These are phyloP conservation scores for Gigaspora rosea DNA, from an alignment of 192 early-diverging fungal genomes.

Conservation along the genomic window DNA sequence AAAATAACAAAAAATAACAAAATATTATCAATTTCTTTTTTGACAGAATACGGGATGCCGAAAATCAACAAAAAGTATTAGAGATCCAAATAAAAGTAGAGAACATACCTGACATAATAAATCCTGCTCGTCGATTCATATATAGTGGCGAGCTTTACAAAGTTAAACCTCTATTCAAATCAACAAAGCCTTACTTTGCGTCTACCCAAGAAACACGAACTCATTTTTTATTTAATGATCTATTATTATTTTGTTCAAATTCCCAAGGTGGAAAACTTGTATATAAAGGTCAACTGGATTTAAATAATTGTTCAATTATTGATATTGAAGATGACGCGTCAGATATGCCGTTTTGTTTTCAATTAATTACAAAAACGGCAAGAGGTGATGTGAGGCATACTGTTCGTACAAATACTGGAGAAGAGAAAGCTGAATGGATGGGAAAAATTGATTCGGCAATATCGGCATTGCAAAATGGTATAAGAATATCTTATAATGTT, in stretches of 20 bases:
- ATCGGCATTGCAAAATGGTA: background rate
- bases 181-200: background rate
- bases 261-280: slow-evolving; percentile 11
- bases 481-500: background rate
- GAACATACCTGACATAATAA: slow-evolving; percentile 17
- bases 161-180: background rate
- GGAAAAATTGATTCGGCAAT: background rate
- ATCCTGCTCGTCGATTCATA: slow-evolving; percentile 30
- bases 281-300: slow-evolving; percentile 20
- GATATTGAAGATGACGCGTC: slow-evolving; percentile 13
- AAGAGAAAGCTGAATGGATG: slow-evolving; percentile 25
- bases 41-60: slow-evolving; percentile 29
- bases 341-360: slow-evolving; percentile 24
- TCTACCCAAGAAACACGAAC: slow-evolving; percentile 1
- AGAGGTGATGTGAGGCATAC: background rate
- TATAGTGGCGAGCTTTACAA: slow-evolving; percentile 22
- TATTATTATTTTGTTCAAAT: slow-evolving; percentile 21
- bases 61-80: slow-evolving; percentile 32
- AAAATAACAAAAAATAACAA: background rate
- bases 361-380: background rate
- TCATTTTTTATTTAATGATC: slow-evolving; percentile 31
- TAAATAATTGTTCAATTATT: background rate
- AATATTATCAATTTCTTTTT: background rate
- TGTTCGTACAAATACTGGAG: background rate
- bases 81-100: slow-evolving; percentile 23